Base-by-base conservation (phyloP, 73 alveolate genomes). In the Breviolum minutum region DNA sequence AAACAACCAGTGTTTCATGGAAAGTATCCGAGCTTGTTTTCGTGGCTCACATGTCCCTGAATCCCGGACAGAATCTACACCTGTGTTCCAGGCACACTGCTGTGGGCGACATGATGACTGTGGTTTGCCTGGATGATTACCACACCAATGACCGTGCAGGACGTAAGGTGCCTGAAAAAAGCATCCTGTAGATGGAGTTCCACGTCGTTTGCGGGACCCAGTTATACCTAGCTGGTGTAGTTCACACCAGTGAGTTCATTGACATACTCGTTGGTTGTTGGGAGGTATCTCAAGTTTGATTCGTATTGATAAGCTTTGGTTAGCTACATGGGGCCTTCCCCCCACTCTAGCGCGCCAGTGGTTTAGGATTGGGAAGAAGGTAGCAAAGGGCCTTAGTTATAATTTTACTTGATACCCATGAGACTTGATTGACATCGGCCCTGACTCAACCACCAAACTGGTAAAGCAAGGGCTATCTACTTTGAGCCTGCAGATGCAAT, bases 61-160 rank as follows among this genome's bases (percentile, higher is more conserved):
- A 17, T 22, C 24, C 24, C n/a, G 77, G n/a, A 68, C 17, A 68
- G n/a, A 68, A 22, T 68, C 24, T 22, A 68, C 4, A 22, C 2
- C n/a, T n/a, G n/a, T n/a, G n/a, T n/a, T 40, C 76, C 19, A 74
- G 97, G 87, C 97, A 91, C 90, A 91, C 97, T 14, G 97, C 97
- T 66, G 30, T 91, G 26, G 97, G 97, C 14, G 97, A 91, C 68
- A 91, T 91, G 97, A 91, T 91, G 97, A 91, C 97, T 13, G 93
- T 83, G 60, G 60, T 95, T 69, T 95, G 99, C 95, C 95, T 95
- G 90, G 99, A 95, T 30, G 99, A 95, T 69, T 95, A 95, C 95
- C 99, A 95, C 95, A 81, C 95, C 79, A 81, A 77, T 60, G 99
- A 95, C 88, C 99, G 99, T n/a, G 98, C 98, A 16, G 98, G 94